These are phyloP conservation scores for Fusarium anguioides DNA, from an alignment of 2,329 filamentous ascomycete species.

Conservation along the genomic window DNA sequence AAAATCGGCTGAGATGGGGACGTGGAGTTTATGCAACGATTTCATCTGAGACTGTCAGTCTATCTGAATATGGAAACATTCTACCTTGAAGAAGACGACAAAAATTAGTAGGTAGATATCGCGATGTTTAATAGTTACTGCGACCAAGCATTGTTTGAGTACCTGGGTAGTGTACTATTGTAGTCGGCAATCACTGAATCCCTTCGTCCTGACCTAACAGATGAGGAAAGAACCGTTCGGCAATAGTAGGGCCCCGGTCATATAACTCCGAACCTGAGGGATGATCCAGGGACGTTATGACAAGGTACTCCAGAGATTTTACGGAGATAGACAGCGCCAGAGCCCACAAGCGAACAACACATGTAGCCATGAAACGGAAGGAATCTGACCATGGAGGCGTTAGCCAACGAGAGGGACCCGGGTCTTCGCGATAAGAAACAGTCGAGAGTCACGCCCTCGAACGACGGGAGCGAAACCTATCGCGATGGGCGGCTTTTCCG, in stretches of 20 bases:
- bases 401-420: slow-evolving; percentile 36
- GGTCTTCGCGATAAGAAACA: slow-evolving; percentile 42
- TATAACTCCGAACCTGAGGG: slow-evolving; percentile 16
- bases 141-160: too few relatives aligned
- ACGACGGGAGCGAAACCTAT: slow-evolving; percentile 22
- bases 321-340: slow-evolving; percentile 36
- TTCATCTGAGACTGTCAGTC: background rate
- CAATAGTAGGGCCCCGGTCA: slow-evolving; percentile 12
- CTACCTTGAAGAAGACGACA: too few relatives aligned
- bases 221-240: slow-evolving; percentile 14
- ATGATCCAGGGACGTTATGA: slow-evolving; percentile 16
- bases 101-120: too few relatives aligned
- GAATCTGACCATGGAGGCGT: slow-evolving; percentile 45
- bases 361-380: slow-evolving; percentile 35
- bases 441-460: slow-evolving; percentile 28
- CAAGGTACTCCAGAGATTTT: slow-evolving; percentile 35
- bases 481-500: slow-evolving; percentile 10
- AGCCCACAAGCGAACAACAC: slow-evolving; percentile 39
- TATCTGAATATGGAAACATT: background rate
- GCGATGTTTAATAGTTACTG: background rate
- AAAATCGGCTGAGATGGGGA: slow-evolving; percentile 1
- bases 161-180: too few relatives aligned
- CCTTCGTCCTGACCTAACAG: background rate
- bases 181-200: background rate
- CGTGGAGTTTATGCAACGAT: background rate